Base-by-base conservation (phyloP, 768 basidiomycete genomes). In the Candolleomyces eurysporus region DNA sequence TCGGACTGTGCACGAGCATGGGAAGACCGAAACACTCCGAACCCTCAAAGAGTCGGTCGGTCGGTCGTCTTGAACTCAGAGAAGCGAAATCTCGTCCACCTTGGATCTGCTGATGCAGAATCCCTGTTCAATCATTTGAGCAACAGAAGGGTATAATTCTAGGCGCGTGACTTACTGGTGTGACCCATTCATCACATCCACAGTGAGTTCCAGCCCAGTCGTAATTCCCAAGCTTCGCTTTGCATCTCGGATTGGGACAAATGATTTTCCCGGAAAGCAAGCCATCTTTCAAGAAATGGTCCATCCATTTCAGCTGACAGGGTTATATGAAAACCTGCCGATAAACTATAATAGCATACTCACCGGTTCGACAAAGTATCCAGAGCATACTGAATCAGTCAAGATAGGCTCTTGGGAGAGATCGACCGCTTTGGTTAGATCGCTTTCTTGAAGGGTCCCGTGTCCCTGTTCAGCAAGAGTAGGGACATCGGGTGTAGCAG, bases 141-240 rank as follows among this genome's bases (percentile, higher is more conserved):
- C 19, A 46, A 48, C 22, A 49, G 39, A 51, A 22, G 5, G 11
- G 2, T 16, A 8, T 32, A n/a, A 7, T 8, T 26, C 31, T 43
- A n/a, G 10, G 22, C 54, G n/a, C 26, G 21, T 32, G 17, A 76
- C 89, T 69, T 66, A 95, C 94, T 48, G 95, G 95, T 14, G 88
- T 89, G 36, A 96, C 91, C 95, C 95, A 97, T 69, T 88, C 87
- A 66, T 89, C 91, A 69, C 95, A 97, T 21, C 92, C 90, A 69
- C 95, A 96, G 66, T 88, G 85, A 26, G 94, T 87, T 0, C 96
- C 96, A 4, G 95, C 94, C 96, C 96, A 99, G 71, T 97, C 96
- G 67, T 88, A 98, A 72, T 92, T 97, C 3, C 96, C 96, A 16
- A 99, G 81, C 76, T 99, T 99, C 32, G 85, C 87, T 4, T 83